These are phyloP conservation scores for Bryoerythrophyllum caledonicum DNA, from an alignment of 225 moss, liverwort and hornwort genomes.

Conservation along the genomic window DNA sequence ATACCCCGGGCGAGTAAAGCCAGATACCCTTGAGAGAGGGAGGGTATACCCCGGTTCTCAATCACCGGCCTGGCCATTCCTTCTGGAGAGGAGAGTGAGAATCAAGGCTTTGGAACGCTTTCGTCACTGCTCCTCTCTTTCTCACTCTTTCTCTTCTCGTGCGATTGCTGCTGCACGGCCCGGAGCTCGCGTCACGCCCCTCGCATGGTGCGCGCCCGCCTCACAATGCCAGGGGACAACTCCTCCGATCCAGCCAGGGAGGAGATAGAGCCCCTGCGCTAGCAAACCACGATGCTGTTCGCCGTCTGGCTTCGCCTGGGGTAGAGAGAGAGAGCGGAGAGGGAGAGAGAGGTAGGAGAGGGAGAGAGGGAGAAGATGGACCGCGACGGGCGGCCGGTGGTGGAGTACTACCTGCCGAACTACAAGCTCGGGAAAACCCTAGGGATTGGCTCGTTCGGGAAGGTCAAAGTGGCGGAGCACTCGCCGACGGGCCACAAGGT, in stretches of 20 bases:
- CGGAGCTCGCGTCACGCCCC: background rate
- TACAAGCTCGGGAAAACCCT: slow-evolving; percentile 56
- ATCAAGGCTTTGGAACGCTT: background rate
- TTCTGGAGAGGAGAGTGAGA: slow-evolving; percentile 17
- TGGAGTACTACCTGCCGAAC: slow-evolving; percentile 41
- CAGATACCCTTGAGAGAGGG: too few species aligned
- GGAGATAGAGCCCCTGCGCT: too few species aligned
- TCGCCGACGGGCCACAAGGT: slow-evolving; percentile 45
- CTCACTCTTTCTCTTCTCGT: background rate
- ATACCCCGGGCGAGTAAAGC: too few species aligned
- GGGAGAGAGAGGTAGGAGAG: slow-evolving; percentile 25
- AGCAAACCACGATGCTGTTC: slow-evolving; percentile 2
- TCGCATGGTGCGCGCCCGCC: too few species aligned
- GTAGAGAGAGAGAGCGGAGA: slow-evolving; percentile 3
- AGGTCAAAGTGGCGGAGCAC: slow-evolving; percentile 47
- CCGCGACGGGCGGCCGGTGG: slow-evolving; percentile 30
- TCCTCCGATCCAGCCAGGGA: too few species aligned
- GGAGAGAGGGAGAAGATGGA: slow-evolving; percentile 23
- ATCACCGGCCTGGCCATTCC: too few species aligned
- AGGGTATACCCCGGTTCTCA: too few species aligned
- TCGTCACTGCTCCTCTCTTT: background rate
- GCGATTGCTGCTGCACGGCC: slow-evolving; percentile 11
- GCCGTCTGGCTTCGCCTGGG: slow-evolving; percentile 21
- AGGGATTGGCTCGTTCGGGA: slow-evolving; percentile 55
- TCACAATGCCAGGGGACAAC: slow-evolving; percentile 4